Percentiles rank a stretch among this genome's conserved stretches.
phyloP scores from a whole-genome alignment of 176 grass and related monocot species.

The Triticum urartu region DNA sequence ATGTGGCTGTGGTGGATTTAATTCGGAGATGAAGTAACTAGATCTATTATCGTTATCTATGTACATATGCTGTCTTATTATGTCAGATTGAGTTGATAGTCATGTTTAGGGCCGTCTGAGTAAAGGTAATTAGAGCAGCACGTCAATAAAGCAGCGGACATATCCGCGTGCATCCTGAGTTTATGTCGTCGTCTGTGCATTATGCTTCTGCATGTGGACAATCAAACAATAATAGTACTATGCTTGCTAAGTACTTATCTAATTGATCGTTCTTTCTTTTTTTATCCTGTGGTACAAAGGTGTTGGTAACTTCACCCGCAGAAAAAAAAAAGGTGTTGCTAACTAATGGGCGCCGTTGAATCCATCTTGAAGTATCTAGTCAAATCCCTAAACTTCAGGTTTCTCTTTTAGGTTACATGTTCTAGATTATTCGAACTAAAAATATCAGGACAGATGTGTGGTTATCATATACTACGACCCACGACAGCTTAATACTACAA shows the following conservation, averaged over 20 bases:
- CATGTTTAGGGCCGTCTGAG: background rate
- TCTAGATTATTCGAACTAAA: background rate
- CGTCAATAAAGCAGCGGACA: background rate
- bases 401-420: background rate
- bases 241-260: background rate
- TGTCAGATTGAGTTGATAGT: background rate
- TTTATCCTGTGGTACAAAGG: background rate
- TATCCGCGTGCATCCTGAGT: background rate
- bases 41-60: background rate
- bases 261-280: background rate
- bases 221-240: background rate
- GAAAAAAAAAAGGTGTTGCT: too few species aligned
- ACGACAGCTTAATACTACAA: too few species aligned
- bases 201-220: background rate
- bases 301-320: too few species aligned
- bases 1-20: background rate
- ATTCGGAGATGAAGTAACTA: background rate
- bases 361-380: background rate
- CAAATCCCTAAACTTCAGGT: background rate
- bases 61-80: background rate
- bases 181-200: background rate
- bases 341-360: too few species aligned
- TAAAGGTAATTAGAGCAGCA: background rate
- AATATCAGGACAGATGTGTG: background rate
- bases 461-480: background rate